Evolutionary conservation across 768 basidiomycete genomes (phyloP), one percentile per base, ranked within the genome.

Genomic region (Dictyophora rubrovolvata): DNA sequence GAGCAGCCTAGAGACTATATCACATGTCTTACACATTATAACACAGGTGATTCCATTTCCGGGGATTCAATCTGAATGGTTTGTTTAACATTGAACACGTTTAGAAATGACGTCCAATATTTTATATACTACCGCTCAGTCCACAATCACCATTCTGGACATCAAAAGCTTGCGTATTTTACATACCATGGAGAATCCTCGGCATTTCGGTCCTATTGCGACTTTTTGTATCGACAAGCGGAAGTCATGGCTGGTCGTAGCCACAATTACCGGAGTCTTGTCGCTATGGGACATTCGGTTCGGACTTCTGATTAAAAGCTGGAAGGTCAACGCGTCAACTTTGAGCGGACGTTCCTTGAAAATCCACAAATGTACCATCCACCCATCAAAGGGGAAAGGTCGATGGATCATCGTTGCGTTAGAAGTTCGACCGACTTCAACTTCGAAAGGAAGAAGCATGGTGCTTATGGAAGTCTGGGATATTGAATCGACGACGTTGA

Each of bases 201-300:
- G 84, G 42, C 85, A 95, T 65, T 80, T 83, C 64, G 95, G 96
- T 0, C 84, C 92, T 0, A 90, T 97, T 61, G 89, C 92, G 0
- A 80, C 84, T 46, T 69, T 95, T 59, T 95, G 91, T 64, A 70
- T 93, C 50, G 93, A 95, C 68, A 82, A 83, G 35, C 89, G 87
- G 66, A 83, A 80, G 22, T 81, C 88, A 5, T 98, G 95, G 95
- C 77, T 95, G 22, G 76, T 96, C 12, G 84, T 89, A 17, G 95
- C 91, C 1, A 96, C 95, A 1, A 82, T 87, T 1, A 82, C 80
- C 1, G 96, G 95, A 5, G 82, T 87, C 14, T 73, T 98, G 12
- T 84, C 89, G 0, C 77, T 99, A 2, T 99, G 94, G 93, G 96
- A 99, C 72, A 83, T 92, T 48, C 86, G 95, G 10, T 99, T 98